Evolutionary conservation across 106 monocot species (phyloP).

Genomic region (Phalaenopsis equestris): DNA sequence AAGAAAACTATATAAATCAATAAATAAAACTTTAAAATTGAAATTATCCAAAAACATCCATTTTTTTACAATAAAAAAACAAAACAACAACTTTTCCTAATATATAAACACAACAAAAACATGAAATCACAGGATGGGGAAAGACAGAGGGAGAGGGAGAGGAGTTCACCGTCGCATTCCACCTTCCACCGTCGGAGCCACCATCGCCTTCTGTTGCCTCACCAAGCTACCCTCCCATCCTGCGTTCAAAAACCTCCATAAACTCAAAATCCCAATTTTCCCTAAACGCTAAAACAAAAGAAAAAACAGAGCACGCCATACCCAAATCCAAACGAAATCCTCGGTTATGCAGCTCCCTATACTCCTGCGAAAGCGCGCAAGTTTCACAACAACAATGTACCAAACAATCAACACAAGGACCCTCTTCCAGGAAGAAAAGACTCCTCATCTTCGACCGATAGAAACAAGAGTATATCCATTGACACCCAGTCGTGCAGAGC

Average conservation of each 20-base stretch:
- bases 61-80: too few relatives aligned
- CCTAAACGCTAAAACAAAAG: not conserved
- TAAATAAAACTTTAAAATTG: too few relatives aligned
- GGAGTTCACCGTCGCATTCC: not conserved
- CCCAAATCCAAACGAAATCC: constrained; percentile 42
- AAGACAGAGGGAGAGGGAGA: not conserved
- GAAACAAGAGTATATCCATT: constrained; percentile 51
- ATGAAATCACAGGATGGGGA: too few relatives aligned
- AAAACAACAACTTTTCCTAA: too few relatives aligned
- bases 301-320: not conserved
- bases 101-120: not conserved
- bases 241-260: not conserved
- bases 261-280: not conserved
- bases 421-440: constrained; percentile 28
- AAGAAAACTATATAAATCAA: too few relatives aligned
- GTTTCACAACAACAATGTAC: constrained; percentile 56
- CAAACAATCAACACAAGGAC: constrained; percentile 35
- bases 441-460: constrained; percentile 48
- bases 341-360: constrained; percentile 49
- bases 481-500: constrained; percentile 27
- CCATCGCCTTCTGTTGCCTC: not conserved
- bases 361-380: constrained; percentile 53
- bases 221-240: constrained; percentile 5
- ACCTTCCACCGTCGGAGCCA: not conserved
- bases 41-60: too few relatives aligned